Base-by-base conservation (phyloP, 306 rosid genomes). In the Astragalus glycyphyllos region DNA sequence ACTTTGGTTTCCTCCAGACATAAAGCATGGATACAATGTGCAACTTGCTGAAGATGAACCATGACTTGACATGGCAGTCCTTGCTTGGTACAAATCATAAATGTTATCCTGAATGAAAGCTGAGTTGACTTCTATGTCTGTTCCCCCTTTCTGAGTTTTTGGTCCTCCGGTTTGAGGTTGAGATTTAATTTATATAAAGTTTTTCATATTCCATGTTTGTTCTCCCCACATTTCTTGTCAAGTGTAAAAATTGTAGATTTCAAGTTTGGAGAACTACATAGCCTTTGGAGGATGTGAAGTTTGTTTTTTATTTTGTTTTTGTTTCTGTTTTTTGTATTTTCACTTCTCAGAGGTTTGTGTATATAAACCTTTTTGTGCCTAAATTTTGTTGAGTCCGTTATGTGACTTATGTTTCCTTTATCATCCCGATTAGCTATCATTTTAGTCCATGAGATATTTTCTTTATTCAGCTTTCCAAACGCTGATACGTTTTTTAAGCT, bases 11-110 rank as follows among this genome's bases (percentile, higher is more conserved):
- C 77, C 49, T 73, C 56, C 91, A 90, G 98, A 81, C 72, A 80
- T 86, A 72, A 82, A 88, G 88, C 96, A 77, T 73, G 91, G 82
- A 83, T 86, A 83, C 85, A 76, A 80, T 65, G 85, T 86, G 90
- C 84, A 81, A 79, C 89, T 83, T 72, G 83, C 78, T 42, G 96
- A 84, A 79, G 90, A 92, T 47, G 89, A 86, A 68, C 81, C 81
- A 13, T 88, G 70, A 86, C 53, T 55, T 60, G 49, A 60, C 58
- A 54, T 54, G 55, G 72, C 41, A 60, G 35, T 49, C 65, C 64
- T 59, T 68, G 58, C 69, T 64, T 65, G 65, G 77, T 64, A 64
- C 40, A 54, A 15, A 60, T 13, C 31, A 26, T 4, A 26, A 26
- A 26, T 26, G 11, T 69, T 61, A 5, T 46, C 61, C 46, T 11